Base-by-base conservation (phyloP, 257 asterid species). In the Euphrasia confusa region DNA sequence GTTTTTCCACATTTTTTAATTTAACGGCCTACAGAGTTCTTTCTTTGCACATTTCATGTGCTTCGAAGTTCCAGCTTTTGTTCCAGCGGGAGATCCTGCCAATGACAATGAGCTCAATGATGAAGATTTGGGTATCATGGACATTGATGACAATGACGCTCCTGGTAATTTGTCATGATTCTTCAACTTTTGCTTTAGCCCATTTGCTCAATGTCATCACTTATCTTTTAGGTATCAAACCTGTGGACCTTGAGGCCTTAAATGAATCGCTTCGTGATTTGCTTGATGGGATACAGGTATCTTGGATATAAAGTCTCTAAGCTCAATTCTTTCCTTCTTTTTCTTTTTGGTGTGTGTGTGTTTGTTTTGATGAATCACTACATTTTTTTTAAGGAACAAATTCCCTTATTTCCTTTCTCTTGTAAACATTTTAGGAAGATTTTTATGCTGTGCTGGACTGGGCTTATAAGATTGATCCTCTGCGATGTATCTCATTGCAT, bases 41-140 rank as follows among this genome's bases (percentile, higher is more conserved):
- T 93, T 93, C 75, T 85, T 85, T 67, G 95, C 99, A 58, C 96
- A 85, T 67, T 93, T 93, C 67, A 87, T 93, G 99, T 93, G 99
- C 88, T 93, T 93, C 77, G 96, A 87, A 76, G 83, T 88, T 79
- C 82, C 86, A 67, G 81, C 88, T 66, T 89, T 87, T 75, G 83
- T 79, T 74, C 88, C 92, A 18, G 79, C 85, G 2, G 95, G 83
- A 50, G 83, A 82, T 60, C 68, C 50, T 69, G 69, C 79, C 65
- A 73, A 81, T 58, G 83, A 81, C 18, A 72, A 69, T 57, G 72
- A 77, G 66, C 68, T 72, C 48, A 59, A 78, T 55, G 77, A 71
- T 75, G 94, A 83, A 62, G 90, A 83, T 69, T 75, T 78, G 75
- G 95, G 91, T 79, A 78, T 76, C 65, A 69, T 76, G 90, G 90